Evolutionary conservation across 305 asterid genomes (phyloP).

Genomic region (Fraxinus sp.): DNA sequence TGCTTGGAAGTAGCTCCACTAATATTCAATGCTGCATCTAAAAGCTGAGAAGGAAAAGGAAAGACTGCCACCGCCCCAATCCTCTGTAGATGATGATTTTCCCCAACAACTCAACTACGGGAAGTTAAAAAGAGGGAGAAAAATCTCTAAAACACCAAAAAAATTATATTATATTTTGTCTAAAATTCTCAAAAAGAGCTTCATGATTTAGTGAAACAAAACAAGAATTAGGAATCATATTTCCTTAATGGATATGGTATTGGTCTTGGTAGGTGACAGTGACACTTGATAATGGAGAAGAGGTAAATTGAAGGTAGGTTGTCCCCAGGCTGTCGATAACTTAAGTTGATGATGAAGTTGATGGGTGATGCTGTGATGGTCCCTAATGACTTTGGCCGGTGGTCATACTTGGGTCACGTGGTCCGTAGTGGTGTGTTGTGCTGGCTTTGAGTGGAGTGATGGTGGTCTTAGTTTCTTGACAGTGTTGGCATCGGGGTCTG

Average conservation of each 20-base stretch:
- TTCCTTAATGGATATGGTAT: not conserved
- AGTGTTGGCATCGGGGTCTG: not conserved
- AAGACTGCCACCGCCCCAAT: not conserved
- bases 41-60: not conserved
- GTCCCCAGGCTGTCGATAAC: not conserved
- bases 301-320: not conserved
- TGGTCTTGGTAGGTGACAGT: not conserved
- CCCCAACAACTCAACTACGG: not conserved
- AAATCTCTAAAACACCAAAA: not conserved
- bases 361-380: not conserved
- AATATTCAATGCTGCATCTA: not conserved
- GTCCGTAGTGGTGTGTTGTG: not conserved
- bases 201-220: not conserved
- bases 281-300: conserved; percentile 2
- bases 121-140: not conserved
- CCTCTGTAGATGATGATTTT: not conserved
- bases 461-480: not conserved
- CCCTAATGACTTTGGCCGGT: not conserved
- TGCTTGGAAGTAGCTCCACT: not conserved
- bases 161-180: not conserved
- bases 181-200: not conserved
- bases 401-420: not conserved
- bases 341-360: not conserved
- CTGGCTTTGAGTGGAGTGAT: not conserved
- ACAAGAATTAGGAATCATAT: not conserved